Evolutionary conservation across 2,329 filamentous ascomycete species (phyloP).

Genomic region (Xylaria hypoxylon): DNA sequence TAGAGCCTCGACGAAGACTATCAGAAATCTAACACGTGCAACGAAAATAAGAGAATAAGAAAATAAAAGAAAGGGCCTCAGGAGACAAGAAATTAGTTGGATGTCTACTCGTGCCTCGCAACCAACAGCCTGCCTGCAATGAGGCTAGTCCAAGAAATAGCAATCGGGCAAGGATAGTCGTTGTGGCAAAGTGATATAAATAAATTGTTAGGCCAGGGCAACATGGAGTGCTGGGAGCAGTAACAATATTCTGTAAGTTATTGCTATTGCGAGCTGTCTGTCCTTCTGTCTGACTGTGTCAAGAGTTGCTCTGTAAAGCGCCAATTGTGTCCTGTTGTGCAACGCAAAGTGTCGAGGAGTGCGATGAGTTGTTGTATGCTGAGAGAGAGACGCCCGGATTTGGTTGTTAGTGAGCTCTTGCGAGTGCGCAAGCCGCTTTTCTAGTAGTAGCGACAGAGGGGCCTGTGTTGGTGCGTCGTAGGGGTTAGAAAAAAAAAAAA

Average conservation of each 20-base stretch:
- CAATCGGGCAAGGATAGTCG: slow-evolving; percentile 5
- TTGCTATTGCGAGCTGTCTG: slow-evolving; percentile 16
- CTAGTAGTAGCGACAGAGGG: slow-evolving; percentile 35
- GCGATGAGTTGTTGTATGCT: slow-evolving; percentile 25
- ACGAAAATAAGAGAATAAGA: slow-evolving; percentile 5
- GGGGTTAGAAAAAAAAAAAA: slow-evolving; percentile 27
- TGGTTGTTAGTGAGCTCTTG: slow-evolving; percentile 26
- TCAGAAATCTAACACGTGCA: slow-evolving; percentile 15
- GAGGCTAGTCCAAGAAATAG: slow-evolving; percentile 22
- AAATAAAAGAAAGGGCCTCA: slow-evolving; percentile 15
- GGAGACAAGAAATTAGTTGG: neutral
- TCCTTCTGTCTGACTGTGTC: slow-evolving; percentile 18
- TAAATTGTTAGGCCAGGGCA: slow-evolving; percentile 12
- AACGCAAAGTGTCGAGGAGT: slow-evolving; percentile 25
- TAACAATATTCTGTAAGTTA: slow-evolving; percentile 13
- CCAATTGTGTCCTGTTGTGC: slow-evolving; percentile 30
- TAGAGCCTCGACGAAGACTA: slow-evolving; percentile 16
- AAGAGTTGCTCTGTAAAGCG: slow-evolving; percentile 13
- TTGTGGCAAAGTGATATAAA: slow-evolving; percentile 20
- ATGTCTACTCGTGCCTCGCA: slow-evolving; percentile 9
- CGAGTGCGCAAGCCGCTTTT: slow-evolving; percentile 39
- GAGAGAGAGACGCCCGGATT: slow-evolving; percentile 22
- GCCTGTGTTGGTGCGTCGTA: slow-evolving; percentile 35
- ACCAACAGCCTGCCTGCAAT: slow-evolving; percentile 6
- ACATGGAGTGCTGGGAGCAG: slow-evolving; percentile 22